Evolutionary conservation across 2,329 filamentous ascomycete species (phyloP).

Genomic region (Neofusicoccum umdonicola): DNA sequence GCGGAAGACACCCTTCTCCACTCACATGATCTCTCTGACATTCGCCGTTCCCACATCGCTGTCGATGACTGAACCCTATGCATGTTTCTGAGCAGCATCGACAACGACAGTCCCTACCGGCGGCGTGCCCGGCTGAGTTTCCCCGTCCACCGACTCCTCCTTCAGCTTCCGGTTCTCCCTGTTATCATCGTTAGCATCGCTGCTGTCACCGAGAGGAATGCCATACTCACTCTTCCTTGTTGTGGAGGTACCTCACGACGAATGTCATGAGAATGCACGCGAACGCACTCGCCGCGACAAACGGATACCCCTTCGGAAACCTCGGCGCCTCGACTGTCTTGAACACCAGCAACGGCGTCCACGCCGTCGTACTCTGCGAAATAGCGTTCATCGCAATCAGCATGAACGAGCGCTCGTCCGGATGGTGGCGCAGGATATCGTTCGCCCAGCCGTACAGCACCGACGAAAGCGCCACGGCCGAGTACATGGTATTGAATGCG

Average conservation of each 20-base stretch:
- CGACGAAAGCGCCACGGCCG: constrained; percentile 52
- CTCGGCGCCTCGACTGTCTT: constrained; percentile 45
- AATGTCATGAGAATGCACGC: constrained; percentile 32
- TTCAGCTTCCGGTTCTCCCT: not conserved
- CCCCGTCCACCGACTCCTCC: not conserved
- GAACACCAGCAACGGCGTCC: constrained; percentile 55
- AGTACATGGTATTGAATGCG: constrained; percentile 52
- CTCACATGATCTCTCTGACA: too few relatives aligned
- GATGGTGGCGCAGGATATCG: constrained; percentile 46
- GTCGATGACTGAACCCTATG: not conserved
- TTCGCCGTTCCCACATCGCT: too few relatives aligned
- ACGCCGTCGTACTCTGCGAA: constrained; percentile 56
- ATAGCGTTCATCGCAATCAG: constrained; percentile 54
- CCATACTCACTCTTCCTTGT: constrained; percentile 19
- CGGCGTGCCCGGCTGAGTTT: not conserved
- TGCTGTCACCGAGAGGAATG: not conserved
- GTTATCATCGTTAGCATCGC: not conserved
- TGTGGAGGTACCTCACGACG: constrained; percentile 17
- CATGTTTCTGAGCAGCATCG: not conserved
- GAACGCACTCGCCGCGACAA: constrained; percentile 39
- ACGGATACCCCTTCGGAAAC: constrained; percentile 45
- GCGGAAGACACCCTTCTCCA: too few relatives aligned
- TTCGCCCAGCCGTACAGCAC: constrained; percentile 59
- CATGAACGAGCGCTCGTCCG: constrained; percentile 49
- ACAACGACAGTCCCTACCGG: not conserved